Percentiles rank a stretch among this genome's conserved stretches.
Evolutionary conservation across 805 yeast genomes (phyloP).

Genomic region (Hanseniaspora clermontiae): DNA sequence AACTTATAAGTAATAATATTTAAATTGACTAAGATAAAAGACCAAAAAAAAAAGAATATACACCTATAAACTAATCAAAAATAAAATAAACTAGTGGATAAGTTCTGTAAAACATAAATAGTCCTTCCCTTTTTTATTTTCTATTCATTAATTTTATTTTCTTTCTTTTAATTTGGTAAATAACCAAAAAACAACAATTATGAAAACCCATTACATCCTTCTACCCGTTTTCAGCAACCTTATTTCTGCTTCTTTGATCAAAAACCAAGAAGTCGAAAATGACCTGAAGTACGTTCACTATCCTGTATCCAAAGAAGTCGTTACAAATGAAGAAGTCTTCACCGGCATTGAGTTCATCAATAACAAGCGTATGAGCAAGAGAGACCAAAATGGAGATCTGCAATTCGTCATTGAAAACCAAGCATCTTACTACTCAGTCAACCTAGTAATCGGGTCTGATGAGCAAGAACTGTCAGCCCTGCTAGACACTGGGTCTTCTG

Average conservation of each 20-base stretch:
- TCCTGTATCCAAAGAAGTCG: slow-evolving; percentile 1
- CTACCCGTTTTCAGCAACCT: slow-evolving; percentile 27
- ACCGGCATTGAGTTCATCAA: slow-evolving; percentile 27
- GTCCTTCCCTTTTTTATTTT: no score
- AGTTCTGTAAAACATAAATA: no score
- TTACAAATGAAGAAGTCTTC: slow-evolving; percentile 36
- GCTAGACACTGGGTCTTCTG: slow-evolving; percentile 58
- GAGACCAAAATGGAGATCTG: slow-evolving; percentile 1
- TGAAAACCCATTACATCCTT: not conserved
- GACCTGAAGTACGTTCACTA: slow-evolving; percentile 31
- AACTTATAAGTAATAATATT: no score
- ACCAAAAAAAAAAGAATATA: no score
- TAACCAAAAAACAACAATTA: no score
- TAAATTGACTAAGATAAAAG: no score
- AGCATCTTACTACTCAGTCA: slow-evolving; percentile 31
- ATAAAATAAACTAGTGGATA: no score
- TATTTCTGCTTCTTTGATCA: slow-evolving; percentile 18
- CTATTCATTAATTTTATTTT: no score
- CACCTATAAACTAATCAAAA: no score
- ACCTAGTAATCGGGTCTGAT: slow-evolving; percentile 40
- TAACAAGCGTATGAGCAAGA: not conserved
- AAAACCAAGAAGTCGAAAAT: slow-evolving; percentile 29
- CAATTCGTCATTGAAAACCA: slow-evolving; percentile 26
- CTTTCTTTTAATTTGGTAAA: no score
- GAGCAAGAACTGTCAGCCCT: slow-evolving; percentile 37